These are phyloP conservation scores for Chaetomium sp. DNA, from an alignment of 2,329 filamentous ascomycete genomes.

Conservation along the genomic window DNA sequence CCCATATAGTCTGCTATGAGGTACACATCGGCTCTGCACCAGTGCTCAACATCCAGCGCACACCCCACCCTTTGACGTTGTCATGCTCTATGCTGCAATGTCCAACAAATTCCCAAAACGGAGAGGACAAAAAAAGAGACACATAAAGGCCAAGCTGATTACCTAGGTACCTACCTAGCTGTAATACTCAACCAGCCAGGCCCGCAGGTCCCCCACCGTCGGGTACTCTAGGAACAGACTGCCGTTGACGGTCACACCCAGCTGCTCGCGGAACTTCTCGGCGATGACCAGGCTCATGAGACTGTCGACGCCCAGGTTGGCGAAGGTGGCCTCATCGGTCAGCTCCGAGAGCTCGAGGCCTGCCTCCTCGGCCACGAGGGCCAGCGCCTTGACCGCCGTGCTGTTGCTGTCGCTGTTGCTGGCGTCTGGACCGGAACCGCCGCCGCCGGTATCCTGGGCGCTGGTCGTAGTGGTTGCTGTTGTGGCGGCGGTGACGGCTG, in stretches of 20 bases:
- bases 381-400: constrained; percentile 36
- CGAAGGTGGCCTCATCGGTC: constrained; percentile 42
- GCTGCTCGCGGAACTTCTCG: constrained; percentile 57
- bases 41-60: too few species aligned
- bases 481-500: background rate
- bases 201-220: constrained; percentile 39
- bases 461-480: background rate
- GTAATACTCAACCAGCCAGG: constrained; percentile 33
- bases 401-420: constrained; percentile 7
- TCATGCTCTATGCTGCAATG: too few species aligned
- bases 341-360: constrained; percentile 56
- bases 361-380: constrained; percentile 57
- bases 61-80: too few species aligned
- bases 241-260: constrained; percentile 49
- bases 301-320: constrained; percentile 60
- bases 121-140: background rate
- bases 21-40: too few species aligned
- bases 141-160: background rate
- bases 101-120: background rate
- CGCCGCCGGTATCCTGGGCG: too few species aligned
- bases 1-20: too few species aligned
- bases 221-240: constrained; percentile 43
- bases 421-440: too few species aligned
- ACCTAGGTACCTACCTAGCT: background rate
- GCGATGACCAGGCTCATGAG: constrained; percentile 59